Evolutionary conservation across 139 green algal genomes (phyloP).

Genomic region (Marvania coccoides): DNA sequence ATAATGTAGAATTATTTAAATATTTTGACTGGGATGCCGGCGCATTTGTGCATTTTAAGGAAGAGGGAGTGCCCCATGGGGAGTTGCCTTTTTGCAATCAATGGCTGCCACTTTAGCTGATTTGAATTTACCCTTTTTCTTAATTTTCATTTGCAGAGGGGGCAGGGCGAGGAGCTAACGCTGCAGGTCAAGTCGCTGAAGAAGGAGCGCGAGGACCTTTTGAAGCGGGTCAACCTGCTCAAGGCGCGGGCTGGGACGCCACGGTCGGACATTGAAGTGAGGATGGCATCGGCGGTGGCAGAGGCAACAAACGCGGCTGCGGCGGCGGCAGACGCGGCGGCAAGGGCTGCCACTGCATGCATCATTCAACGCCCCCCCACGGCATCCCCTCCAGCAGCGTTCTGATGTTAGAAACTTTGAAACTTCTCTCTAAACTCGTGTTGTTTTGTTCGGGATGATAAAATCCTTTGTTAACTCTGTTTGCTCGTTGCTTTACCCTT

Average conservation of each 20-base stretch:
- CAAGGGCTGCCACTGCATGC: slow-evolving; percentile 29
- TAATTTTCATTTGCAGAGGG: slow-evolving; percentile 5
- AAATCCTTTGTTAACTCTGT: too few species aligned
- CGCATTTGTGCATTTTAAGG: background rate
- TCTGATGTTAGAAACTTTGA: too few species aligned
- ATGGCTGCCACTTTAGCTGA: too few species aligned
- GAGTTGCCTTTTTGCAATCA: too few species aligned
- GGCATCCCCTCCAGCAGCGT: too few species aligned
- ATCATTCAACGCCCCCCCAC: slow-evolving; percentile 12
- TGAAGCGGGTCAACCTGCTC: slow-evolving; percentile 16
- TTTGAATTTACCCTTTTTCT: too few species aligned
- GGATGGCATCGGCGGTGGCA: slow-evolving; percentile 37
- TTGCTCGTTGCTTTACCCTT: too few species aligned
- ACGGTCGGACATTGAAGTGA: slow-evolving; percentile 29
- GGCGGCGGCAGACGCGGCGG: slow-evolving; percentile 36
- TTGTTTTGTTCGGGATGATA: too few species aligned
- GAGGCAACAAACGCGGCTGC: slow-evolving; percentile 41
- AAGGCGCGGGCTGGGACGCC: slow-evolving; percentile 22
- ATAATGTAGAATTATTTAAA: background rate
- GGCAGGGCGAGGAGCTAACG: slow-evolving; percentile 1
- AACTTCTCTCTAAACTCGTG: too few species aligned
- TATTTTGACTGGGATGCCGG: background rate
- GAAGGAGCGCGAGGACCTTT: slow-evolving; percentile 23
- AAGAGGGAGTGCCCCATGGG: too few species aligned
- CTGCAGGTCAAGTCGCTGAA: slow-evolving; percentile 9